phyloP scores from a whole-genome alignment of 768 basidiomycete species.

The Coprinopsis strossmayeri region DNA sequence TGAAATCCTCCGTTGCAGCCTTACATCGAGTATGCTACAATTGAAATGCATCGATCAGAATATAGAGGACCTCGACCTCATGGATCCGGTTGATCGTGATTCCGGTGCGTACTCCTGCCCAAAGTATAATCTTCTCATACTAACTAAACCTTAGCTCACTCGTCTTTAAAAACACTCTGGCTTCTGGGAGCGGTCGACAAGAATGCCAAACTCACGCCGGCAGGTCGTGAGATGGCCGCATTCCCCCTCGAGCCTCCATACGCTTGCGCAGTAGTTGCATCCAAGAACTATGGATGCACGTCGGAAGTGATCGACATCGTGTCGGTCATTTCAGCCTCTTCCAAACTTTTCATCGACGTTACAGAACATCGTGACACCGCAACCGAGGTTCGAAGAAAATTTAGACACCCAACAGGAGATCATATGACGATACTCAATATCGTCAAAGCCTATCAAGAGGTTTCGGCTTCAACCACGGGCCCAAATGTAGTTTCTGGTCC shows the following conservation, averaged over 20 bases:
- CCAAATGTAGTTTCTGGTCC: not conserved
- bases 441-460: slow-evolving; percentile 73
- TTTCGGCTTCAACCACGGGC: slow-evolving; percentile 19
- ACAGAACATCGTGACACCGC: slow-evolving; percentile 70
- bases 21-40: slow-evolving; percentile 79
- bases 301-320: slow-evolving; percentile 79
- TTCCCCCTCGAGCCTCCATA: slow-evolving; percentile 89
- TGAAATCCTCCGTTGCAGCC: slow-evolving; percentile 84
- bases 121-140: not conserved
- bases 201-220: slow-evolving; percentile 54
- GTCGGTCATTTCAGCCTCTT: slow-evolving; percentile 74
- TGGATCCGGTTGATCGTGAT: slow-evolving; percentile 78
- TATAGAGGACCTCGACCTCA: slow-evolving; percentile 74
- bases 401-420: slow-evolving; percentile 81
- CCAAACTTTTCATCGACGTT: slow-evolving; percentile 75
- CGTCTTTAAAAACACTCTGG: slow-evolving; percentile 67
- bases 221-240: slow-evolving; percentile 81
- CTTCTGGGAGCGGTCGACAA: slow-evolving; percentile 74
- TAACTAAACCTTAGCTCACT: slow-evolving; percentile 37
- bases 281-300: slow-evolving; percentile 66
- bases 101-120: slow-evolving; percentile 46
- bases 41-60: slow-evolving; percentile 81
- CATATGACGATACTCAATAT: slow-evolving; percentile 87
- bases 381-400: slow-evolving; percentile 65
- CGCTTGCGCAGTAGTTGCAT: slow-evolving; percentile 74